phyloP scores from a whole-genome alignment of 768 basidiomycete species.

The Leccinum fibrillosum region DNA sequence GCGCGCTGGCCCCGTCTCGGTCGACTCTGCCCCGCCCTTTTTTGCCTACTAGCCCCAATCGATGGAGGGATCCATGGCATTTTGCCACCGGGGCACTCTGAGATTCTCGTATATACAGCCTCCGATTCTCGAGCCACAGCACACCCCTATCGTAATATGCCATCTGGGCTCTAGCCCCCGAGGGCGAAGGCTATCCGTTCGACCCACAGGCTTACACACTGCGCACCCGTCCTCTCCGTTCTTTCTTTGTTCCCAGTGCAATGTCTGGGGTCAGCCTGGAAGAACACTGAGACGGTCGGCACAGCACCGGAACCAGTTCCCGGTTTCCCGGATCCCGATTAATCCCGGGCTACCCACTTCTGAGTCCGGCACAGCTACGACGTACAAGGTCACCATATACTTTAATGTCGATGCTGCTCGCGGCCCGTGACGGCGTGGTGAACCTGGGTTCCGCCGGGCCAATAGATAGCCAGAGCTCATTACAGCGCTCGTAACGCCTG shows the following conservation, averaged over 20 bases:
- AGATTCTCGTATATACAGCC: not conserved
- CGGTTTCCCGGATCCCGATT: not conserved
- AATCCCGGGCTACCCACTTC: not conserved
- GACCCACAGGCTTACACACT: not conserved
- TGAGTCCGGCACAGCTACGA: not conserved
- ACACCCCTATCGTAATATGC: not conserved
- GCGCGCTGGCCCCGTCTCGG: not conserved
- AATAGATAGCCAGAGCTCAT: not conserved
- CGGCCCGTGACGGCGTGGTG: not conserved
- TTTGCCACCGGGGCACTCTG: not conserved
- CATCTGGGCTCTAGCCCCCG: not conserved
- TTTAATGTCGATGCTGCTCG: not conserved
- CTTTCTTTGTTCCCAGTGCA: not conserved
- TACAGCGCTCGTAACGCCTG: not conserved
- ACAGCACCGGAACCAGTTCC: not conserved
- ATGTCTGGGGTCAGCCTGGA: not conserved
- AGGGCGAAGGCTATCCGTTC: not conserved
- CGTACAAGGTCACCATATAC: not conserved
- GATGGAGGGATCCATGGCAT: not conserved
- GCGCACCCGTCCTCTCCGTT: not conserved
- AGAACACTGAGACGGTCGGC: not conserved
- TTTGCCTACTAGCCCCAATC: too few species aligned
- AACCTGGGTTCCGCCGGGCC: not conserved
- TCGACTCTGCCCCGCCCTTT: too few species aligned
- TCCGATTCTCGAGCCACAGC: not conserved